These are phyloP conservation scores for Trypanosoma boissoni DNA, from an alignment of 208 protist genomes.

Conservation along the genomic window DNA sequence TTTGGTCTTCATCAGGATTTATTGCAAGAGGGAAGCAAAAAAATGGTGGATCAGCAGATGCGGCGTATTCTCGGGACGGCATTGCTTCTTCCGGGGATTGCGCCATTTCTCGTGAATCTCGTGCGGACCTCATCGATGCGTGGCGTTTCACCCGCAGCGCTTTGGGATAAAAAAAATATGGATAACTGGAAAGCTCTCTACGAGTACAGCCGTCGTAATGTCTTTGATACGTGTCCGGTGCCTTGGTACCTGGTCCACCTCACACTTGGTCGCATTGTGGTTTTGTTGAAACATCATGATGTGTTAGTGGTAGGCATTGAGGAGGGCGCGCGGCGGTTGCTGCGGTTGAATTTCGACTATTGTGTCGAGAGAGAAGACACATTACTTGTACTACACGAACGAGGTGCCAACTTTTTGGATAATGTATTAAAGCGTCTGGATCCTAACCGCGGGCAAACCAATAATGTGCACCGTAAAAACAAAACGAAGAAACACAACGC, in stretches of 20 bases:
- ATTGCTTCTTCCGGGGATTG: conserved; percentile 75
- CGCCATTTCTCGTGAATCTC: conserved; percentile 85
- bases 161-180: conserved; percentile 54
- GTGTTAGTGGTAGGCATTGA: conserved; percentile 77
- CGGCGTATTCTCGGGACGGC: conserved; percentile 81
- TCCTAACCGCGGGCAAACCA: background rate
- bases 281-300: conserved; percentile 54
- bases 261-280: conserved; percentile 38
- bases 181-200: conserved; percentile 79
- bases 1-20: conserved; percentile 77
- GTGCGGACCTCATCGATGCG: conserved; percentile 62
- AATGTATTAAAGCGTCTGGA: conserved; percentile 46
- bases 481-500: too few relatives aligned
- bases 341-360: conserved; percentile 71
- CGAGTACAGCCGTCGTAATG: conserved; percentile 75
- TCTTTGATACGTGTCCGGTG: conserved; percentile 60
- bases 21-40: conserved; percentile 49
- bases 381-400: conserved; percentile 66
- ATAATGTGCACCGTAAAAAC: too few relatives aligned
- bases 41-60: conserved; percentile 77
- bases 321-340: conserved; percentile 40
- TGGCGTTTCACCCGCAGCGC: conserved; percentile 39
- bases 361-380: conserved; percentile 47
- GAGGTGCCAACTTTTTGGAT: conserved; percentile 44
- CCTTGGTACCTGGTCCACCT: conserved; percentile 54